A percentile compares a stretch with the other conserved stretches of the same genome.
Conservation (phyloP, 306 rosid species). For the Fragaria nilgerrensis region DNA sequence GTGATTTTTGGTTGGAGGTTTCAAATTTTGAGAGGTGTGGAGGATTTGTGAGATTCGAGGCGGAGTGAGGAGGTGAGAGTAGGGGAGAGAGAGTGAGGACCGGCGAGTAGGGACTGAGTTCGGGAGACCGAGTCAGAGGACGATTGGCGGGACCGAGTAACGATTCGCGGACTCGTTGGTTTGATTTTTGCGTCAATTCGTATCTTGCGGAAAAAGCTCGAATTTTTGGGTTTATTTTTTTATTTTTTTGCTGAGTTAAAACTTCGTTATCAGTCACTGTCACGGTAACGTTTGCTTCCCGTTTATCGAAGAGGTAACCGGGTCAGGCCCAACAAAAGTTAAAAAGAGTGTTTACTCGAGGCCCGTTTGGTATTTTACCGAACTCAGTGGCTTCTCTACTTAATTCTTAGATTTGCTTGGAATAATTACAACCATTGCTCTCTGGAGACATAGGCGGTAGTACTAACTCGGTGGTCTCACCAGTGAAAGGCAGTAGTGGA, state of each 20-base stretch:
- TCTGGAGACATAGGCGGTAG: too few relatives aligned
- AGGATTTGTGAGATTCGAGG: neutral
- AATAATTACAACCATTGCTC: too few relatives aligned
- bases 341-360: neutral
- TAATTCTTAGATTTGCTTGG: too few relatives aligned
- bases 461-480: too few relatives aligned
- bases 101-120: neutral
- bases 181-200: neutral
- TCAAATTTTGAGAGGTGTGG: neutral
- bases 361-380: neutral
- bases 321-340: neutral
- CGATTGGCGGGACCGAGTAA: conserved; percentile 4
- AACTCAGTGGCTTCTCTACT: too few relatives aligned
- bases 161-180: conserved; percentile 6
- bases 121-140: neutral
- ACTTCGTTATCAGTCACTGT: neutral
- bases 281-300: neutral
- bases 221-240: neutral
- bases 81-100: neutral
- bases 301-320: neutral
- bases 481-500: too few relatives aligned
- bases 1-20: neutral
- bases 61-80: neutral
- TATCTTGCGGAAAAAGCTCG: neutral
- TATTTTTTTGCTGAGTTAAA: neutral